Base-by-base conservation (phyloP, 2,329 filamentous ascomycete species). In the Talaromyces amestolkiae region DNA sequence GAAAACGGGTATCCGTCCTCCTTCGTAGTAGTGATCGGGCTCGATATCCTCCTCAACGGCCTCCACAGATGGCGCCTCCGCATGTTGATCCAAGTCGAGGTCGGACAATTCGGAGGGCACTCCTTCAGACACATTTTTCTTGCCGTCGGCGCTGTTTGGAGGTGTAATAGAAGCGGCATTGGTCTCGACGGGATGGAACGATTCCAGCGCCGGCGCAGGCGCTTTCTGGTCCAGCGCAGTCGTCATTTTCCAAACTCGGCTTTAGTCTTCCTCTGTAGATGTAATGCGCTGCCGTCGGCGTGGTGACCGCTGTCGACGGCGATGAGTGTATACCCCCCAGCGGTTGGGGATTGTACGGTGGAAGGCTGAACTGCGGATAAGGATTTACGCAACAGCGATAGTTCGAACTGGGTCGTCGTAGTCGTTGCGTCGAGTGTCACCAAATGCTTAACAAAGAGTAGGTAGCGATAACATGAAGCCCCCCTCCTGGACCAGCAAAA, bases 1-100 rank as follows among this genome's bases (percentile, higher is more conserved):
- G 80, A 99, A 99, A 67, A 99, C 90, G 9, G 95, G 94, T 41
- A 99, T 91, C 68, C 88, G 91, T 68, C 93, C 87, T 65, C 84
- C 86, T 63, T 86, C 93, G 74, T 92, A 96, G 82, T 92, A 97
- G 77, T 97, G 89, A 75, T 93, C 92, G 0, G 94, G 94, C 56
- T 89, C 82, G 63, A 96, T 85, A 71, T 91, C 89, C 71, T 92
- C 89, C 56, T 87, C 85, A 64, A 84, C 81, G 47, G 83, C 80
- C 17, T 73, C 73, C 43, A 74, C 70, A 45, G 70, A 70, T 13
- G 67, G 67, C 35, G 72, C 68, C 2, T 71, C 63, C 33, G 54
- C 54, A 53, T 69, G 66, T 62, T 73, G 71, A 66, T 79, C 78
- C 58, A 78, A 69, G 63, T 79, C 78, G n/a, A 80, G 73, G 63